Evolutionary conservation across 1,284 basidiomycete genomes (phyloP).

Genomic region (Cerioporus squamosus): DNA sequence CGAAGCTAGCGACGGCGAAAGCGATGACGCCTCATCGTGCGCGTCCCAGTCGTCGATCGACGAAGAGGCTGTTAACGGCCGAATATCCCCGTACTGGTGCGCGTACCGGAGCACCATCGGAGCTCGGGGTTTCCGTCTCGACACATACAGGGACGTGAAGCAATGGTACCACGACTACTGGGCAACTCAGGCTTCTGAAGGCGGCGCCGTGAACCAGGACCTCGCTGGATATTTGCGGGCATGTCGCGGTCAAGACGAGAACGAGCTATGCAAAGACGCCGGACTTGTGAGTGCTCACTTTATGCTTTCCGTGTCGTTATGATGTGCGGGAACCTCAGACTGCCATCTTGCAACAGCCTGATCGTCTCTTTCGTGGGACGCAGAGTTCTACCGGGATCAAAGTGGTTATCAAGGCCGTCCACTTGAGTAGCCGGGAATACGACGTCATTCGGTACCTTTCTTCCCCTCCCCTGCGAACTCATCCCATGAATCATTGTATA

Average conservation of each 20-base stretch:
- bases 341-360: slow-evolving; percentile 49
- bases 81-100: slow-evolving; percentile 64
- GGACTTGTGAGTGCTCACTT: slow-evolving; percentile 64
- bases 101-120: slow-evolving; percentile 54
- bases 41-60: slow-evolving; percentile 57
- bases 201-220: slow-evolving; percentile 28
- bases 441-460: slow-evolving; percentile 60
- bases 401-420: slow-evolving; percentile 71
- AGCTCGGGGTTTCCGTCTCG: slow-evolving; percentile 60
- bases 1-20: slow-evolving; percentile 24
- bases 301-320: not conserved
- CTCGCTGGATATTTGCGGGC: slow-evolving; percentile 41
- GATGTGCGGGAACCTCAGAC: not conserved
- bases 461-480: slow-evolving; percentile 50
- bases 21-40: slow-evolving; percentile 37
- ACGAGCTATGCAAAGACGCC: slow-evolving; percentile 67
- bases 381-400: slow-evolving; percentile 52
- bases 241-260: slow-evolving; percentile 48
- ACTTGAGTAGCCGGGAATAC: slow-evolving; percentile 63
- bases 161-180: slow-evolving; percentile 50
- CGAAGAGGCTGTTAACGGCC: slow-evolving; percentile 64
- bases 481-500: slow-evolving; percentile 76
- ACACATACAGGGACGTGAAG: slow-evolving; percentile 69
- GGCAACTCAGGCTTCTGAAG: slow-evolving; percentile 31
- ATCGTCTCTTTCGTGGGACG: slow-evolving; percentile 71